Conservation (phyloP, 2,329 filamentous ascomycete species). For the Alternaria conjuncta region DNA sequence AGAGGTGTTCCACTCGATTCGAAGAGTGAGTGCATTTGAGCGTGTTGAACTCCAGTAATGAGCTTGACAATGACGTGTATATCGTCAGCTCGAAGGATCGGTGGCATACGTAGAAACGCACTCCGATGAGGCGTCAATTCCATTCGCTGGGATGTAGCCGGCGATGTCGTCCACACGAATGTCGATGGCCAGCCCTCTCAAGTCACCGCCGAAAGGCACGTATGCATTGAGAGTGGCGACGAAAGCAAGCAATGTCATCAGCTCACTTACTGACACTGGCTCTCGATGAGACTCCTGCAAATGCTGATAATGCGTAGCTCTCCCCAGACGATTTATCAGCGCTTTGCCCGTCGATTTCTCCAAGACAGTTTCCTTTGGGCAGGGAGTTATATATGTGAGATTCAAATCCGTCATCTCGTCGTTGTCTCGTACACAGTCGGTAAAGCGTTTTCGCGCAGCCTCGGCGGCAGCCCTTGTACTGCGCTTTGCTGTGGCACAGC, state of each 20-base stretch:
- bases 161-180: not conserved
- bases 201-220: no score
- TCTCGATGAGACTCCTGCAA: not conserved
- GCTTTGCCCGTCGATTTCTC: not conserved
- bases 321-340: not conserved
- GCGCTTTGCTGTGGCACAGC: not conserved
- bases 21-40: not conserved
- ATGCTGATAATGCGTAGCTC: not conserved
- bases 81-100: not conserved
- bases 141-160: not conserved
- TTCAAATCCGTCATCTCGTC: fast-evolving
- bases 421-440: not conserved
- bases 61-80: not conserved
- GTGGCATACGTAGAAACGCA: not conserved
- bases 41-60: not conserved
- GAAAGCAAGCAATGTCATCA: not conserved
- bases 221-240: not conserved
- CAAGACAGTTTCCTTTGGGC: fast-evolving
- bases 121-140: not conserved
- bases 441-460: not conserved
- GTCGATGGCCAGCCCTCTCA: not conserved
- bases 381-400: not conserved
- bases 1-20: not conserved
- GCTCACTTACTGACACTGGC: not conserved
- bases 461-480: not conserved